phyloP scores from a whole-genome alignment of 2,329 filamentous ascomycete species.

The Fonsecaea nubica region DNA sequence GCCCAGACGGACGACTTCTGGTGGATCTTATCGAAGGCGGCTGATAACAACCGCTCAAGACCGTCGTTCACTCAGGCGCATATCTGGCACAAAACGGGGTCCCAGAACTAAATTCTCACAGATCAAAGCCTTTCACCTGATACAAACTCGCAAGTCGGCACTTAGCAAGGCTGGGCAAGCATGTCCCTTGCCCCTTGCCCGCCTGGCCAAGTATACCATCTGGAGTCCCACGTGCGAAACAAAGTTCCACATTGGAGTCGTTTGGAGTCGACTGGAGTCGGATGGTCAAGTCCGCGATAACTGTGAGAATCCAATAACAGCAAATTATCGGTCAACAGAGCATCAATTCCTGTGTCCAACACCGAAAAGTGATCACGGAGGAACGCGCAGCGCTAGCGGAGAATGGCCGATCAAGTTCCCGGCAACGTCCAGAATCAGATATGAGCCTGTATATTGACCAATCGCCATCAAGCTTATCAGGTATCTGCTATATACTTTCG shows the following conservation, averaged over 20 bases:
- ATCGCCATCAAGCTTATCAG: not conserved
- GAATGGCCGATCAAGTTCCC: not conserved
- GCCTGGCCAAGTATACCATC: not conserved
- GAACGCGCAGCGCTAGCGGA: not conserved
- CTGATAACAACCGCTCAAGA: not conserved
- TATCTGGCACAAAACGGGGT: not conserved
- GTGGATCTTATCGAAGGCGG: not conserved
- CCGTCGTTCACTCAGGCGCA: not conserved
- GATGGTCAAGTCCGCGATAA: constrained; percentile 6
- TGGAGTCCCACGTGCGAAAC: not conserved
- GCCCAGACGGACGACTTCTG: not conserved
- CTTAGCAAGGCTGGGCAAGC: not conserved
- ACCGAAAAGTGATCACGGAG: not conserved
- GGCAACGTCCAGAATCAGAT: not conserved
- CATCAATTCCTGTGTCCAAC: not conserved
- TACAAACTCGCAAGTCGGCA: not conserved
- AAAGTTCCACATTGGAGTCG: not conserved
- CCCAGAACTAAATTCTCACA: constrained; percentile 3
- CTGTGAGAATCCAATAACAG: not conserved
- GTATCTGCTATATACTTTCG: not conserved
- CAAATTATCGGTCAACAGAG: not conserved
- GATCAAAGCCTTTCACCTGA: not conserved
- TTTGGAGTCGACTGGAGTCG: not conserved
- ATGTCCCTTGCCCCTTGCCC: not conserved
- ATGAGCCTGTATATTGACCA: not conserved